Base-by-base conservation (phyloP, 495 filamentous ascomycete genomes). In the Trichoderma erinaceum region DNA sequence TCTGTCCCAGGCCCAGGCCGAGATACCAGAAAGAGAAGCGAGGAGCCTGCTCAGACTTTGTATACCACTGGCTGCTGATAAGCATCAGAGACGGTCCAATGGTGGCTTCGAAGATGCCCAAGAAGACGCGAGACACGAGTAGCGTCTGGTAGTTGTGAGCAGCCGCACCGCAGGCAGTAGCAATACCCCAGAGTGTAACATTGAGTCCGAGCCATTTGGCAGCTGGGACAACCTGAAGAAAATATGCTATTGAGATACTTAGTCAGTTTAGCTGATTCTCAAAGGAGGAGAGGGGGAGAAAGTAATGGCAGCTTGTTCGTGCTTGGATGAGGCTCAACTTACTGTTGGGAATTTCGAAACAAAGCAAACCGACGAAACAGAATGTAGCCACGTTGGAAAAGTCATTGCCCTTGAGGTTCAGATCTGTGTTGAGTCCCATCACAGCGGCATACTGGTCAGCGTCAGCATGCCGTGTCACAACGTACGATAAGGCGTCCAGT, bases 11-110 rank as follows among this genome's bases (percentile, higher is more conserved):
- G 1, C 88, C 88, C 8, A 88, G 76, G 27, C 87, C 87, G 41
- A 78, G 80, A 72, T 86, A 88, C 88, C 88, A 90, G 71, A 88
- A 77, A n/a, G 79, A 82, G 70, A 87, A 88, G 23, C 88, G 82
- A 0, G 85, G 84, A 3, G 84, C 83, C 52, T 84, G 81, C 71
- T 89, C 87, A 0, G 81, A 81, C 63, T 85, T 84, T 16, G 85
- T 90, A 71, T 90, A 90, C 85, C 86, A 90, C 70, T 75, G 73
- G 71, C 76, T 75, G 66, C 75, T 80, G 69, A 85, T 80, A 35
- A 85, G 76, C 63, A 87, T 85, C 46, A 89, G 74, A 2, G 80
- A 83, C 16, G 88, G 88, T 58, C 81, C 82, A 66, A 89, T 85
- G 35, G 84, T 83, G 21, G 87, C 85, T 78, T 89, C 88, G 68